A percentile compares a stretch with the other conserved stretches of the same genome.
phyloP scores from a whole-genome alignment of 2,329 filamentous ascomycete genomes.

The Trichophaea hybrida region DNA sequence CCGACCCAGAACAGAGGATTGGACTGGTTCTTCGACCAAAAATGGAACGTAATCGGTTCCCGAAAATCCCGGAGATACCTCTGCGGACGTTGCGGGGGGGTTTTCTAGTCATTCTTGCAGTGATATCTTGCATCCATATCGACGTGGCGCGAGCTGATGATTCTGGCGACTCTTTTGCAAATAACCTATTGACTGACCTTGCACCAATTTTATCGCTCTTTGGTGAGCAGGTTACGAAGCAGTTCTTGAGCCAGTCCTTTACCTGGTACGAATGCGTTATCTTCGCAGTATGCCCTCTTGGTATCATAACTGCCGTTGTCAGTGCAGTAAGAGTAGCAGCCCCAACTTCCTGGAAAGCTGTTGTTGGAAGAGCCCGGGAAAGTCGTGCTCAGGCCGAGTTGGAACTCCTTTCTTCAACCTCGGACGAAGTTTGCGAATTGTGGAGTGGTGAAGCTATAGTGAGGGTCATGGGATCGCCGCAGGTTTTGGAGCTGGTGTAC shows the following conservation, averaged over 20 bases:
- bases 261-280: slow-evolving; percentile 33
- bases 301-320: slow-evolving; percentile 32
- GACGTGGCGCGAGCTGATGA: neutral
- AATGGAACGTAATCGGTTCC: too few species aligned
- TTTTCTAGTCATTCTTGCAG: neutral
- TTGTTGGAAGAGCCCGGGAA: slow-evolving; percentile 35
- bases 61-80: too few species aligned
- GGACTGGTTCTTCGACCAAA: too few species aligned
- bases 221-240: slow-evolving; percentile 29
- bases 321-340: slow-evolving; percentile 29
- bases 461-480: slow-evolving; percentile 9
- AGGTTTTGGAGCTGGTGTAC: slow-evolving; percentile 7
- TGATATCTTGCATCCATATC: neutral
- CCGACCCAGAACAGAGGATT: too few species aligned
- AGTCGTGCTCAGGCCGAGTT: slow-evolving; percentile 32
- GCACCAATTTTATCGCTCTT: slow-evolving; percentile 11
- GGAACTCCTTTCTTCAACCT: slow-evolving; percentile 37
- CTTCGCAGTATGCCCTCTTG: slow-evolving; percentile 36
- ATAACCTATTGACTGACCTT: slow-evolving; percentile 23
- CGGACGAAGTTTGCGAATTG: slow-evolving; percentile 34
- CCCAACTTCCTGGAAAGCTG: slow-evolving; percentile 27
- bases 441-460: slow-evolving; percentile 28
- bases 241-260: slow-evolving; percentile 31
- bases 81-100: neutral
- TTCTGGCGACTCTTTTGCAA: slow-evolving; percentile 5